Base-by-base conservation (phyloP, 257 asterid genomes). In the Solanum megistacrolobum region DNA sequence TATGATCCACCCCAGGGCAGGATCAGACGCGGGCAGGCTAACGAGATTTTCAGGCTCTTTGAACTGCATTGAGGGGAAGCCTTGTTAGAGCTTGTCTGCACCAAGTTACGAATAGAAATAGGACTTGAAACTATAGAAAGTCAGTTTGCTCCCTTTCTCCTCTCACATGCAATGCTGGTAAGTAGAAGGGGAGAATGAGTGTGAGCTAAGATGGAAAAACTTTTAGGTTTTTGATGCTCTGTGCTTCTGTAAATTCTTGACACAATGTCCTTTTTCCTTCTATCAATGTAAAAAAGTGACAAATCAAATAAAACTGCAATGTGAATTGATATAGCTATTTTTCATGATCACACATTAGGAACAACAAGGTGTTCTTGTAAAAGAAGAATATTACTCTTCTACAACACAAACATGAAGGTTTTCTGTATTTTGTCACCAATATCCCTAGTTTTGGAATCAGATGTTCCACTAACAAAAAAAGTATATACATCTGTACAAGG, bases 31-130 rank as follows among this genome's bases (percentile, higher is more conserved):
- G 1, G 38, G 83, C 38, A 46, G 41, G 82, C 89, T 95, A 12
- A 86, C 98, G 9, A 81, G 46, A 25, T 91, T 90, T 86, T 81
- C 99, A 1, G 99, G 99, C n/a, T 91, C 91, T 86, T 83, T 95
- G 12, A 88, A 89, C 13, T 96, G 99, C 91, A 29, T 83, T 14
- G 69, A 46, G 0, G 75, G 86, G 29, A 52, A n/a, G 66, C 87
- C 91, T 66, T 91, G 95, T 72, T 93, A 90, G 60, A 82, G 43
- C 27, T 73, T 8, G 9, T 29, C 88, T 46, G 48, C 31, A 39
- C 14, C 32, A 60, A 74, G 18, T 34, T 74, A 74, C 82, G 6
- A 35, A 35, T 74, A 35, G 82, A 71, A 86, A 32, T 35, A 35
- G 9, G 46, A 75, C 52, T 41, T 32, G 84, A 82, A 82, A 82